A percentile compares a stretch with the other conserved stretches of the same genome.
phyloP scores from a whole-genome alignment of 495 filamentous ascomycete species.

The Cladorrhinum samala region DNA sequence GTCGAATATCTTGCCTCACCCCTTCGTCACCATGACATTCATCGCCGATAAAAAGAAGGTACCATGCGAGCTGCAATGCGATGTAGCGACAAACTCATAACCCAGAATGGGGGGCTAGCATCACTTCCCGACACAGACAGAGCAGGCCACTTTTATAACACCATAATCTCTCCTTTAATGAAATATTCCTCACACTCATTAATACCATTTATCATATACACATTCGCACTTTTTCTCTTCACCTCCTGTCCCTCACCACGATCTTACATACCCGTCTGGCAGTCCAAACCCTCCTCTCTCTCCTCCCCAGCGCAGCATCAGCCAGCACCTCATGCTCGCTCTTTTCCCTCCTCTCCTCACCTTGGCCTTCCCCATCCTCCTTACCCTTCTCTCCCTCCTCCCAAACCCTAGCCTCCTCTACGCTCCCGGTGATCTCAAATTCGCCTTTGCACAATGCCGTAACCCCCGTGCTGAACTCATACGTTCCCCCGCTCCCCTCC shows the following conservation, averaged over 20 bases:
- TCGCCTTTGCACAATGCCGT: constrained; percentile 70
- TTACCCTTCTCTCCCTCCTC: constrained; percentile 20
- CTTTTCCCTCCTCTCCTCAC: constrained; percentile 32
- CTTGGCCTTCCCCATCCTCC: constrained; percentile 18
- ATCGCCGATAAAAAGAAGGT: neutral
- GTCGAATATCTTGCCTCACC: neutral
- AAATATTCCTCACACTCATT: neutral
- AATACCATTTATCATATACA: neutral
- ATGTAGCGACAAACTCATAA: too few species aligned
- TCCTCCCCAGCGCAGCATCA: constrained; percentile 50
- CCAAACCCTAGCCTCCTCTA: constrained; percentile 67
- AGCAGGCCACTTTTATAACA: too few species aligned
- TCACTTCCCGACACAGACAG: too few species aligned
- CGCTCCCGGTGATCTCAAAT: constrained; percentile 72
- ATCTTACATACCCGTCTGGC: constrained; percentile 59
- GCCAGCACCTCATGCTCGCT: constrained; percentile 41
- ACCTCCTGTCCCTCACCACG: constrained; percentile 43
- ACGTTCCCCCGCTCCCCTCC: constrained; percentile 46
- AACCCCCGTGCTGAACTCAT: constrained; percentile 55
- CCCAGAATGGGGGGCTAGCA: too few species aligned
- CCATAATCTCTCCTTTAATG: neutral
- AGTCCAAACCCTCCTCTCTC: constrained; percentile 67
- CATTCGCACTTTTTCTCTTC: neutral
- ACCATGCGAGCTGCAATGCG: too few species aligned
- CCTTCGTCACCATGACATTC: neutral